Conservation (phyloP, 345 rosid species). For the Euphorbia pulcherrima region DNA sequence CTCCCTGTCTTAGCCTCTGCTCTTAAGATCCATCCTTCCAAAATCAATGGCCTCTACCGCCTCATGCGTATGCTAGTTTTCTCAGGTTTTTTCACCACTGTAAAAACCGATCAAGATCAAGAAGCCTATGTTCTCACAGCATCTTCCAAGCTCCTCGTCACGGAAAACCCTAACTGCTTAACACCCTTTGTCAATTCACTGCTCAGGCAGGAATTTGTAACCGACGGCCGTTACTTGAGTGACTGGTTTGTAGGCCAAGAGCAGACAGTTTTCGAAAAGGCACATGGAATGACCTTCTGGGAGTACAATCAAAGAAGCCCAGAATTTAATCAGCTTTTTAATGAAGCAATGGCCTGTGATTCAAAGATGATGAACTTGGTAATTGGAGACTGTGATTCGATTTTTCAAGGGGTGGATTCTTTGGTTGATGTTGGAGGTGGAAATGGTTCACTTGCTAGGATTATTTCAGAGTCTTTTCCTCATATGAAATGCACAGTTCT, state of each 20-base stretch:
- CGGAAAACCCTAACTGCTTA: slow-evolving; percentile 28
- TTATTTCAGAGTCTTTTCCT: slow-evolving; percentile 13
- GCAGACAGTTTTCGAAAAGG: slow-evolving; percentile 12
- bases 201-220: slow-evolving; percentile 4
- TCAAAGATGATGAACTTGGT: slow-evolving; percentile 16
- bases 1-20: slow-evolving; percentile 34
- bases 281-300: slow-evolving; percentile 21
- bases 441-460: slow-evolving; percentile 19
- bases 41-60: slow-evolving; percentile 18
- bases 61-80: slow-evolving; percentile 45
- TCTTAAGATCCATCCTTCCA: slow-evolving; percentile 33
- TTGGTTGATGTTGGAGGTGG: slow-evolving; percentile 27
- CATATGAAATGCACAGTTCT: slow-evolving; percentile 19
- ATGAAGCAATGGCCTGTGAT: slow-evolving; percentile 27
- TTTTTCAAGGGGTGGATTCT: slow-evolving; percentile 20
- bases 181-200: slow-evolving; percentile 30
- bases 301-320: slow-evolving; percentile 13
- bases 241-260: slow-evolving; percentile 21
- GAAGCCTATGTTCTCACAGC: slow-evolving; percentile 38
- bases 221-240: slow-evolving; percentile 7
- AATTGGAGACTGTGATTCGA: slow-evolving; percentile 5
- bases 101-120: slow-evolving; percentile 7
- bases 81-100: slow-evolving; percentile 34
- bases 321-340: slow-evolving; percentile 9
- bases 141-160: slow-evolving; percentile 35